These are phyloP conservation scores for Pseudogymnoascus sp. DNA, from an alignment of 2,329 filamentous ascomycete genomes.

Conservation along the genomic window DNA sequence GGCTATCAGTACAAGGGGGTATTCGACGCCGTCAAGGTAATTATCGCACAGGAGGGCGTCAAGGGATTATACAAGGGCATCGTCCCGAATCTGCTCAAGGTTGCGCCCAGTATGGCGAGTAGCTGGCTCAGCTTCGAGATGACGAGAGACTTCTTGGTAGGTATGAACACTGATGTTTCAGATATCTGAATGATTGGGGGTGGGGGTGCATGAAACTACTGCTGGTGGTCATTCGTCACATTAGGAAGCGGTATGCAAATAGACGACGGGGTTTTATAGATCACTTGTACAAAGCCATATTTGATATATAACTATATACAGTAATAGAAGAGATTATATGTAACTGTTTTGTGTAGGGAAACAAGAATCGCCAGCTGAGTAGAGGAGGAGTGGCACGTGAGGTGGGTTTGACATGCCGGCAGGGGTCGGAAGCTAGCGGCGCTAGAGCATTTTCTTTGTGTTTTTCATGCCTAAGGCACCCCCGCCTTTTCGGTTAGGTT, in stretches of 20 bases:
- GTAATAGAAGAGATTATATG: conserved; percentile 7
- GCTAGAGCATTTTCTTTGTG: neutral
- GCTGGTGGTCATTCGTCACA: neutral
- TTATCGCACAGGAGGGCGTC: conserved; percentile 75
- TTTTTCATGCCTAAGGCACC: neutral
- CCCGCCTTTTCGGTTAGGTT: neutral
- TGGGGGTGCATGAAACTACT: neutral
- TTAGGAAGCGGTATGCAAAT: neutral
- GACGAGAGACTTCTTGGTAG: conserved; percentile 76
- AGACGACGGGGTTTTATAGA: conserved; percentile 2
- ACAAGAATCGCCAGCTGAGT: neutral
- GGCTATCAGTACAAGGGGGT: conserved; percentile 92
- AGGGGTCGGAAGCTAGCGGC: neutral
- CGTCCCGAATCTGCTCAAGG: conserved; percentile 89
- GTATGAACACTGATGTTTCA: conserved; percentile 39
- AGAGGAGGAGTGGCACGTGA: neutral
- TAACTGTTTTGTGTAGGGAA: neutral
- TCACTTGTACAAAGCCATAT: conserved; percentile 8
- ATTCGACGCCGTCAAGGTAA: conserved; percentile 71
- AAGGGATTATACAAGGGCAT: conserved; percentile 92
- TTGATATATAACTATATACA: conserved; percentile 4
- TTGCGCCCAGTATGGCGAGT: conserved; percentile 96
- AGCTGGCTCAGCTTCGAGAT: conserved; percentile 98
- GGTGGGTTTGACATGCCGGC: neutral
- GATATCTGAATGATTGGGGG: conserved; percentile 17